Percentiles rank a stretch among this genome's conserved stretches.
These are phyloP conservation scores for Chrysoporthe puriensis DNA, from an alignment of 2,329 filamentous ascomycete genomes.

Conservation along the genomic window DNA sequence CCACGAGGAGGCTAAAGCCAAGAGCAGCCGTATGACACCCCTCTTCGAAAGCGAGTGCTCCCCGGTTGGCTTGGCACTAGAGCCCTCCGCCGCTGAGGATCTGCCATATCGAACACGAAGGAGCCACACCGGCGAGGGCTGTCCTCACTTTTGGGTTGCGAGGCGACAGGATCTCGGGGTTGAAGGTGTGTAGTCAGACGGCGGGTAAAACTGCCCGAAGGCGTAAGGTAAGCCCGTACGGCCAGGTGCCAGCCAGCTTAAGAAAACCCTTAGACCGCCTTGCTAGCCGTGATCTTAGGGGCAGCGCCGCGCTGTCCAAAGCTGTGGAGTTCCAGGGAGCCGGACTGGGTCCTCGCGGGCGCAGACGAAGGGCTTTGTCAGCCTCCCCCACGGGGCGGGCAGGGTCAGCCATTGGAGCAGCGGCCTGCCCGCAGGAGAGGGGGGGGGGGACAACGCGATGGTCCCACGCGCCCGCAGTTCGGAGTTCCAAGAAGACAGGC, in stretches of 20 bases:
- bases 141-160: not conserved
- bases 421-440: not conserved
- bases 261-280: not conserved
- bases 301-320: not conserved
- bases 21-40: slow-evolving; percentile 5
- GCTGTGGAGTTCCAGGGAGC: not conserved
- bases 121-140: not conserved
- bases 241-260: not conserved
- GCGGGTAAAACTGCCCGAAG: not conserved
- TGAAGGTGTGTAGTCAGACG: not conserved
- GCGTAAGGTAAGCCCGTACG: not conserved
- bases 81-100: not conserved
- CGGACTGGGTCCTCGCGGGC: not conserved
- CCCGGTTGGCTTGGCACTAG: slow-evolving; percentile 2
- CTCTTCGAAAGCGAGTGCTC: not conserved
- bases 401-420: not conserved
- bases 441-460: not conserved
- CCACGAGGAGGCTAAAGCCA: slow-evolving; percentile 15
- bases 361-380: not conserved
- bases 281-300: not conserved
- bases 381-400: not conserved
- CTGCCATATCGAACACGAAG: not conserved
- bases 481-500: not conserved
- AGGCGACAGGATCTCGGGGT: not conserved
- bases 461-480: not conserved